Base-by-base conservation (phyloP, 2,329 filamentous ascomycete species). In the Fusarium sulawesiense region DNA sequence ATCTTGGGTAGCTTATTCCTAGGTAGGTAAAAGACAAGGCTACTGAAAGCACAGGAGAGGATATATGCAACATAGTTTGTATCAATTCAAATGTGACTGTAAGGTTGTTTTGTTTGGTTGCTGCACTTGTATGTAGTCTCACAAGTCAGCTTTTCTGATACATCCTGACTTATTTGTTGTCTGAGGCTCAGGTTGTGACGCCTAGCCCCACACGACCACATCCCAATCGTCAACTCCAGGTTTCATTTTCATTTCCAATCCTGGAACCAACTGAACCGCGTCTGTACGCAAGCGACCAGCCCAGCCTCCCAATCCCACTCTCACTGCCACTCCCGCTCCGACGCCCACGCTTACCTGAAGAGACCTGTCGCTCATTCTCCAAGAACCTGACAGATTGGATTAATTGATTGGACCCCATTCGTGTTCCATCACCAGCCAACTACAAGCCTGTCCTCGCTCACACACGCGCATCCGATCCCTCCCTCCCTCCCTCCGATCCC, bases 191-290 rank as follows among this genome's bases (percentile, higher is more conserved):
- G 49, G 65, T 58, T 57, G 61, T 63, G 48, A 60, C 56, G 50
- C 60, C 42, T 41, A 41, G 73, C 67, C 70, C 73, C 73, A 75
- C 73, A 68, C 73, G 65, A 62, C 68, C 62, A 74, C 69, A 58
- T 66, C 70, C 66, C 56, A 67, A 56, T 44, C 65, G 48, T 71
- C 54, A 37, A 56, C 60, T 63, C 66, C 57, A 74, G 64, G 70
- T 71, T 74, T 66, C 64, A 70, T 71, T 75, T 62, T 66, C 64
- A 70, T 71, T 75, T 64, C 64, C 66, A 73, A 75, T 67, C 73
- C 73, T 67, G 67, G 73, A 61, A 64, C 60, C 45, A 59, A 72
- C 73, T 73, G 68, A 50, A 72, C 73, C 73, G 68, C 72, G 72
- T 75, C 68, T 58, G 67, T 73, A 61, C 63, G 64, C 61, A 75